These are phyloP conservation scores for Boletellus emodensis DNA, from an alignment of 768 basidiomycete species.

Conservation along the genomic window DNA sequence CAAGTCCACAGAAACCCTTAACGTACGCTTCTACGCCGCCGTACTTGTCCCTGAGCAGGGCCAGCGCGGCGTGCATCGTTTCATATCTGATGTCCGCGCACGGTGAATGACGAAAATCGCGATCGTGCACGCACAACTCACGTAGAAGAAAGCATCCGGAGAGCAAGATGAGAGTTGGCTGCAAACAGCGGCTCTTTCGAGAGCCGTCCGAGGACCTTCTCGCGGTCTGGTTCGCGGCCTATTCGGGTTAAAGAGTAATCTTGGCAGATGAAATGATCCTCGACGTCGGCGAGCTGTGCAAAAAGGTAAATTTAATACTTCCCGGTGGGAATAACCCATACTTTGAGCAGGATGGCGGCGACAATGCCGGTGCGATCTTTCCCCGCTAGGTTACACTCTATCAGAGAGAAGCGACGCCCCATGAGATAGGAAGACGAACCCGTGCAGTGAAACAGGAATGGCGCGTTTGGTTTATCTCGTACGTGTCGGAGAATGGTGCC, in stretches of 20 bases:
- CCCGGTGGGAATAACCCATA: conserved; percentile 23
- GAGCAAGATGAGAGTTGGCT: conserved; percentile 65
- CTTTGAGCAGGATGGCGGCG: conserved; percentile 69
- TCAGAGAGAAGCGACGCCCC: not conserved
- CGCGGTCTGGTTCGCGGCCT: conserved; percentile 75
- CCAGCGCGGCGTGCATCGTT: conserved; percentile 72
- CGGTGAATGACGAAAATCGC: not conserved
- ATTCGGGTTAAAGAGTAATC: conserved; percentile 78
- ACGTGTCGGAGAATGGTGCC: conserved; percentile 71
- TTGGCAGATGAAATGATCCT: conserved; percentile 56
- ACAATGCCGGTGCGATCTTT: conserved; percentile 80
- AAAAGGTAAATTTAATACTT: not conserved
- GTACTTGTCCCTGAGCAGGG: conserved; percentile 58
- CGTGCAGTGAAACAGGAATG: conserved; percentile 75
- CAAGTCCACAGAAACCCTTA: conserved; percentile 51
- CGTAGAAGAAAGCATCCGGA: conserved; percentile 84
- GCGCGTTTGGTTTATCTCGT: conserved; percentile 61
- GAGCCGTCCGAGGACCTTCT: conserved; percentile 64
- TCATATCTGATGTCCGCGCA: conserved; percentile 45
- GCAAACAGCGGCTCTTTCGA: conserved; percentile 70
- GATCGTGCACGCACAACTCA: conserved; percentile 21
- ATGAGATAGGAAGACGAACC: conserved; percentile 27
- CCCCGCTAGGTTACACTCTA: conserved; percentile 44
- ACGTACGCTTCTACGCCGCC: conserved; percentile 65
- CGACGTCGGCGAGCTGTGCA: conserved; percentile 66